Base-by-base conservation (phyloP, 148 eudicot genomes). In the Salicornia ramosissima region DNA sequence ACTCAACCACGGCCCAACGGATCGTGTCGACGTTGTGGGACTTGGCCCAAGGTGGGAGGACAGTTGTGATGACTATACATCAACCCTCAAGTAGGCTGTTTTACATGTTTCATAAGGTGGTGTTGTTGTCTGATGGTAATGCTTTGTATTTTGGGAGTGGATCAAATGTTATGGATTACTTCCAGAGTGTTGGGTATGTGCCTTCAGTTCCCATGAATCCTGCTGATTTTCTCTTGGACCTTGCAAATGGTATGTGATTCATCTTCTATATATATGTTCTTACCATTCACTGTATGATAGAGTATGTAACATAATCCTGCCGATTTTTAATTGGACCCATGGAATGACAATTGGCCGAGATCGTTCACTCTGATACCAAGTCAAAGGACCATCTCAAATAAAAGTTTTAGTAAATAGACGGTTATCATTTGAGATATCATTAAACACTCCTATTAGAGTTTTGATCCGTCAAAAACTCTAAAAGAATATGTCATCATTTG, bases 51-150 rank as follows among this genome's bases (percentile, higher is more conserved):
- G 90, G 87, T 8, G 94, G 91, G 13, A 83, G 90, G 65, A 88
- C 90, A 0, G 42, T 86, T 22, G 86, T 84, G 64, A 82, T 87
- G 85, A 91, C 97, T 9, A 91, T 88, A 60, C 97, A 91, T 49
- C 97, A 88, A 61, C 97, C 97, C 40, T 91, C 97, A 7, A 86
- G 94, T 63, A 88, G 86, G 68, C 64, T 91, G 30, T 90, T 81
- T 58, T 86, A 88, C 54, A 82, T 86, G 91, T 90, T 90, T 69
- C 76, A 88, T 39, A 91, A 91, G 81, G 91, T 91, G 8, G 43
- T 88, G 71, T 49, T 91, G 71, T 75, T 91, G 13, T 83, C 88
- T 0, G 95, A 91, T 10, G 97, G 97, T 43, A 86, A 78, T 22
- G 49, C 81, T 34, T 33, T 91, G 80, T 91, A 88, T 68, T 88